Base-by-base conservation (phyloP, 2,329 filamentous ascomycete species). In the Trichoderma atroviride region DNA sequence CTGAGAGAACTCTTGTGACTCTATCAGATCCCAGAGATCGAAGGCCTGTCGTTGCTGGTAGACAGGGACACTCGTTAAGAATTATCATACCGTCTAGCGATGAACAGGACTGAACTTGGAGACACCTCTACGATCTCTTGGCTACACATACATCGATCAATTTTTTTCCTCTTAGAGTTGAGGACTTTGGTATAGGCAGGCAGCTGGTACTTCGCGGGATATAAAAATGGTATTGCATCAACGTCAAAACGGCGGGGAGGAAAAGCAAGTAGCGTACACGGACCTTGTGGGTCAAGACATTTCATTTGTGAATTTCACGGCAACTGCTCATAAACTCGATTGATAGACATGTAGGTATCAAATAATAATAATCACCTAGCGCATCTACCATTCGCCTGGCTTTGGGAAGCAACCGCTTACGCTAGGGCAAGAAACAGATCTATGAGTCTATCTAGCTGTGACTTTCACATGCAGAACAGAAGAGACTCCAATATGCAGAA, bases 11-110 rank as follows among this genome's bases (percentile, higher is more conserved):
- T 13, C 29, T 60, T 1, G 31, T 66, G 9, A 19, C 35, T 14
- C 29, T 56, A 9, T 9, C 61, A 5, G 37, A 65, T 47, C 68
- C 61, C 2, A 60, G 61, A 52, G 68, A 69, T 22, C 55, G 55
- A 29, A 61, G 13, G 33, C 35, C 37, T 40, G 33, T 58, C 19
- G 43, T 52, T 27, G 35, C 47, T 27, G 29, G 50, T 11, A 69
- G 50, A 47, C 33, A 43, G n/a, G 55, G 61, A 10, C 68, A 27
- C 4, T 57, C 61, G 13, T 7, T 65, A 10, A 66, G 68, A 50
- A 35, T 66, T 3, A 53, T 61, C n/a, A 16, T 55, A n/a, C 68
- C 68, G 1, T 50, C 59, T 40, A 43, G 37, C 13, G 61, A 61
- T 40, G 63, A 53, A 14, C 56, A 55, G 24, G 65, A 61, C n/a